Evolutionary conservation across 2,329 filamentous ascomycete species (phyloP), one percentile per base, ranked within the genome.

Genomic region (Colletotrichum zoysiae): DNA sequence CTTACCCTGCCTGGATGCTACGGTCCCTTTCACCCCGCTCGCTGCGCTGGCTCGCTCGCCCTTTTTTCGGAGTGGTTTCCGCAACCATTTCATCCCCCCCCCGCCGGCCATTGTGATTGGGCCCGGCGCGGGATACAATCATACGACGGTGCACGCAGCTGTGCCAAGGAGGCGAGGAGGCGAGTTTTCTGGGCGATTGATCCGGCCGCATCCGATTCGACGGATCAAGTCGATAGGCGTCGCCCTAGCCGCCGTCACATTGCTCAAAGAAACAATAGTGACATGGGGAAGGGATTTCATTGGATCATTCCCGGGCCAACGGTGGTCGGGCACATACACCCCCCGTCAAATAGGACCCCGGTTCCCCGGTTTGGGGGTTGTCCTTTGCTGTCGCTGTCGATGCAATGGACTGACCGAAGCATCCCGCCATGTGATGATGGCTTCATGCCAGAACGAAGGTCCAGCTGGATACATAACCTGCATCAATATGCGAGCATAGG

Each of bases 131-230:
- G 26, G 33, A n/a, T 38, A n/a, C 16, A 16, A 16, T 18, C 50
- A 6, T 56, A 20, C 51, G 18, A 30, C 30, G 16, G 26, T 8
- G 30, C 6, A 16, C 16, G 48, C 48, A 26, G 48, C n/a, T 26
- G 6, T 40, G 38, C 12, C 9, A 12, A 11, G 9, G 38, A 18
- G 9, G 0, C 48, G 50, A 23, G 48, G 23, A 51, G 9, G 5
- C 48, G 50, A 23, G 48, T 14, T 30, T 30, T 53, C 53, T 56
- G 30, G 33, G 18, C 30, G 53, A n/a, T 14, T 46, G 38, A n/a
- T 30, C 57, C 38, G 59, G 30, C 59, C 59, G 26, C 20, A 38
- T 1, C 38, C 56, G 56, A 58, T 58, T 58, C 38, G 38, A 42
- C 23, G 35, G 56, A 58, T 58, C 35, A 44, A 44, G 23, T 38